Evolutionary conservation across 495 filamentous ascomycete genomes (phyloP).

Genomic region (Aspergillus incahuasiensis): DNA sequence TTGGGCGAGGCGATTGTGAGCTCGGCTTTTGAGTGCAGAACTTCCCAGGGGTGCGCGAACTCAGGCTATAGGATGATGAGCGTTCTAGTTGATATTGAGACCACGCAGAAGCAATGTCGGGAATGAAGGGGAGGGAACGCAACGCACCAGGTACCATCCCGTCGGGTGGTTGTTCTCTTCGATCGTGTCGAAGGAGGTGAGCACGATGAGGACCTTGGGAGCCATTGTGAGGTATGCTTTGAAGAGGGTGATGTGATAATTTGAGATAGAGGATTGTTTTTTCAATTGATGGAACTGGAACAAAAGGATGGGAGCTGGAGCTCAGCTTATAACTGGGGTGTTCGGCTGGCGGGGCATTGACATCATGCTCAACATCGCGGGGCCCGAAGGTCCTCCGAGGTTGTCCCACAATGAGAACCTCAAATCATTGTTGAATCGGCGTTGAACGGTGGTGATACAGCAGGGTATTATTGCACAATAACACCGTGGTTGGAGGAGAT

Average conservation of each 20-base stretch:
- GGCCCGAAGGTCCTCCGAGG: neutral
- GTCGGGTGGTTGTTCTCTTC: conserved; percentile 49
- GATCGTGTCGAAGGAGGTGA: conserved; percentile 55
- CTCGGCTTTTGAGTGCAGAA: conserved; percentile 49
- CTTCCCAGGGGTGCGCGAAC: conserved; percentile 64
- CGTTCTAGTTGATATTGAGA: neutral
- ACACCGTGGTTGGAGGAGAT: too few relatives aligned
- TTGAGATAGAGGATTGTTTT: neutral
- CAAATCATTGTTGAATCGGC: too few relatives aligned
- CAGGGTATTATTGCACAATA: too few relatives aligned
- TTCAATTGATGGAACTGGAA: neutral
- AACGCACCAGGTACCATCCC: conserved; percentile 58
- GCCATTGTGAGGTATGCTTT: conserved; percentile 15
- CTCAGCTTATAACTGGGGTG: neutral
- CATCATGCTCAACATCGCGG: neutral
- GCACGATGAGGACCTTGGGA: conserved; percentile 61
- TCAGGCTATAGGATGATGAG: conserved; percentile 48
- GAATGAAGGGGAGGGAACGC: too few relatives aligned
- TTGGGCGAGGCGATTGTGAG: conserved; percentile 62
- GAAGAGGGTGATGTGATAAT: neutral
- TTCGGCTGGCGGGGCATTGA: neutral
- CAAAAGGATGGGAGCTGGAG: neutral
- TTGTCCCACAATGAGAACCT: too few relatives aligned
- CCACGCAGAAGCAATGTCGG: neutral
- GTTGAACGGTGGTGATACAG: too few relatives aligned